Percentiles rank a stretch among this genome's conserved stretches.
Evolutionary conservation across 169 alveolate genomes (phyloP).

Genomic region (Cryptosporidium canis): DNA sequence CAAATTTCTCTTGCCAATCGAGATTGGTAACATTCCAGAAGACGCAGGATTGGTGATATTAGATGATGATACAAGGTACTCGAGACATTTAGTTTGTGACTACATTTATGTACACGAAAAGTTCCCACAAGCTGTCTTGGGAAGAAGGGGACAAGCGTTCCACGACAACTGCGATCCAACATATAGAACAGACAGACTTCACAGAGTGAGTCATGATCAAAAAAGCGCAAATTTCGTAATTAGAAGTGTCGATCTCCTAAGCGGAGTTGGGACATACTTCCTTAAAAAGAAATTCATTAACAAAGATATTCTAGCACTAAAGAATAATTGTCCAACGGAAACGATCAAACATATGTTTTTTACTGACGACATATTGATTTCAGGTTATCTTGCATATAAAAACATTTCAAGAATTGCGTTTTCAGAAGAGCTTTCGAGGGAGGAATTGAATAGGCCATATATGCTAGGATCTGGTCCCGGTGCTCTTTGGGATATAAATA

Average conservation of each 20-base stretch:
- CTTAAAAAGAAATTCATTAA: slow-evolving; percentile 46
- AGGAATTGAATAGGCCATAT: slow-evolving; percentile 41
- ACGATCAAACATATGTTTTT: slow-evolving; percentile 59
- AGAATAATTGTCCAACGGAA: slow-evolving; percentile 56
- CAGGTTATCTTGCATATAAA: slow-evolving; percentile 71
- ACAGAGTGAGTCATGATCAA: slow-evolving; percentile 67
- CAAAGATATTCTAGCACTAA: slow-evolving; percentile 45
- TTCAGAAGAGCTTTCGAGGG: slow-evolving; percentile 16
- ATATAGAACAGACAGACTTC: slow-evolving; percentile 60
- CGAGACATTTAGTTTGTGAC: slow-evolving; percentile 71
- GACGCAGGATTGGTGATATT: slow-evolving; percentile 54
- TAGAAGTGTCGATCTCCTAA: slow-evolving; percentile 52
- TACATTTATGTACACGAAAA: slow-evolving; percentile 45
- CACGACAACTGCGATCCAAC: slow-evolving; percentile 72
- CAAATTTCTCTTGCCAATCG: slow-evolving; percentile 56
- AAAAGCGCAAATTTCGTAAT: slow-evolving; percentile 58
- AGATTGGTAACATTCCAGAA: slow-evolving; percentile 41
- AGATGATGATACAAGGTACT: slow-evolving; percentile 72
- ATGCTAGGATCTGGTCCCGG: slow-evolving; percentile 74
- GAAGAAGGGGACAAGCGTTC: slow-evolving; percentile 72
- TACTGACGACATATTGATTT: slow-evolving; percentile 63
- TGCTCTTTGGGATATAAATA: slow-evolving; percentile 65
- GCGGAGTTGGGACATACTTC: slow-evolving; percentile 73
- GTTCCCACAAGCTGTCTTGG: slow-evolving; percentile 72
- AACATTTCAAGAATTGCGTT: slow-evolving; percentile 62